Percentiles rank a stretch among this genome's conserved stretches.
phyloP scores from a whole-genome alignment of 345 rosid genomes.

The Citrus unshiu region DNA sequence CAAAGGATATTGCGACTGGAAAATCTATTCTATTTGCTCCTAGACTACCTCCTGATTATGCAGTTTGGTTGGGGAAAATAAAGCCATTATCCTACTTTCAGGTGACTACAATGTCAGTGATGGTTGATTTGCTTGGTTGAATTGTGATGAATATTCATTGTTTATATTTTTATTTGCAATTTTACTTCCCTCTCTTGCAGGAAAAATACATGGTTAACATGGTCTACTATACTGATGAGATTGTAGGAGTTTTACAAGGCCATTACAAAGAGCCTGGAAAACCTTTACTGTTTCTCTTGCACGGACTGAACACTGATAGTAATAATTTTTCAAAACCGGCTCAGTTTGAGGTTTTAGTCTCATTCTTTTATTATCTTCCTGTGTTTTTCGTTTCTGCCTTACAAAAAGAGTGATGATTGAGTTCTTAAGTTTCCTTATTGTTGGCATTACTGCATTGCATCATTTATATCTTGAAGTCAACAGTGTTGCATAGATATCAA shows the following conservation, averaged over 20 bases:
- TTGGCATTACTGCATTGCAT: not conserved
- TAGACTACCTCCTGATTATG: conserved; percentile 72
- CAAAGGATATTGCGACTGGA: conserved; percentile 80
- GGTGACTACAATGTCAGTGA: conserved; percentile 33
- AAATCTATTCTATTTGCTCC: conserved; percentile 80
- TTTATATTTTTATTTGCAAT: not conserved
- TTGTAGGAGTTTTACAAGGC: conserved; percentile 47
- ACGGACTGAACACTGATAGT: conserved; percentile 91
- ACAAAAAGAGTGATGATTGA: not conserved
- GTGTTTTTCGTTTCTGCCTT: not conserved
- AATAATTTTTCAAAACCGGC: conserved; percentile 80
- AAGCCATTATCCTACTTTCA: conserved; percentile 57
- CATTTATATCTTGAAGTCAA: not conserved
- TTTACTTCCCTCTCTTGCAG: conserved; percentile 37
- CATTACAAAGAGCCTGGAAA: conserved; percentile 51
- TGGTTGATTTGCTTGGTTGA: conserved; percentile 7
- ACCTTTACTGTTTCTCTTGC: conserved; percentile 68
- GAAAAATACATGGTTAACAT: conserved; percentile 66
- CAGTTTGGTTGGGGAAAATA: conserved; percentile 92
- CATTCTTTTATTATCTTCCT: conserved; percentile 14
- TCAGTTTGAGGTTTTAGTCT: conserved; percentile 56
- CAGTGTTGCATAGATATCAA: not conserved
- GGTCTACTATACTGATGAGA: conserved; percentile 72
- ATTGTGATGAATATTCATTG: not conserved
- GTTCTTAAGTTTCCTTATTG: conserved; percentile 11